phyloP scores from a whole-genome alignment of 2,329 filamentous ascomycete genomes.

The Incumbomyces delicatus region DNA sequence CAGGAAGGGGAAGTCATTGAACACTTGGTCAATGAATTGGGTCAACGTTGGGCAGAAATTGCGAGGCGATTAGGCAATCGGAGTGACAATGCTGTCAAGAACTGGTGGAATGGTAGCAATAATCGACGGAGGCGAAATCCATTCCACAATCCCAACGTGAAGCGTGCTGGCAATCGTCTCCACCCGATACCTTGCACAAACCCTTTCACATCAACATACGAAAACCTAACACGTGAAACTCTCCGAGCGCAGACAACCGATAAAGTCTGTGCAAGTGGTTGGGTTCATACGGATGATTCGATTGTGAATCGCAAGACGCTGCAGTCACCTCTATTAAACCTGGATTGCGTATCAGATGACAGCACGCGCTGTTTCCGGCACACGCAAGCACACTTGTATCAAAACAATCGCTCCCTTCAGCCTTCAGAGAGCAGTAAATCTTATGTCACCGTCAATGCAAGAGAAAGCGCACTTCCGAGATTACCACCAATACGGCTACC shows the following conservation, averaged over 20 bases:
- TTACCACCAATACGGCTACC: slow-evolving; percentile 2
- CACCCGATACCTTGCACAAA: slow-evolving; percentile 15
- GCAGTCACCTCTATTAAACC: no score
- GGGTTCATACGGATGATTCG: no score
- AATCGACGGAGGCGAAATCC: slow-evolving; percentile 47
- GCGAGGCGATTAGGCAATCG: slow-evolving; percentile 70
- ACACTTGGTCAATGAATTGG: slow-evolving; percentile 63
- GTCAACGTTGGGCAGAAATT: slow-evolving; percentile 90
- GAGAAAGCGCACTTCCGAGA: neutral
- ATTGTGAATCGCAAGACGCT: no score
- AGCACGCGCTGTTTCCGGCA: neutral
- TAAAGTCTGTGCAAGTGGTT: neutral
- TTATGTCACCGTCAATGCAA: neutral
- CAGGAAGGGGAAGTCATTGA: slow-evolving; percentile 67
- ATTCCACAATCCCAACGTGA: slow-evolving; percentile 7
- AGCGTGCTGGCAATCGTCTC: slow-evolving; percentile 13
- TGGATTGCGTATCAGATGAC: no score
- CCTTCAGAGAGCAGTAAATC: neutral
- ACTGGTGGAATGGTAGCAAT: slow-evolving; percentile 94
- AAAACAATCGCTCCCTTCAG: neutral
- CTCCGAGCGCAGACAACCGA: neutral
- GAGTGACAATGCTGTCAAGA: slow-evolving; percentile 93
- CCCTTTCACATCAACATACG: neutral
- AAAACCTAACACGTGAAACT: neutral
- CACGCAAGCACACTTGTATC: neutral